Conservation (phyloP, 345 rosid species). For the Populus alba region DNA sequence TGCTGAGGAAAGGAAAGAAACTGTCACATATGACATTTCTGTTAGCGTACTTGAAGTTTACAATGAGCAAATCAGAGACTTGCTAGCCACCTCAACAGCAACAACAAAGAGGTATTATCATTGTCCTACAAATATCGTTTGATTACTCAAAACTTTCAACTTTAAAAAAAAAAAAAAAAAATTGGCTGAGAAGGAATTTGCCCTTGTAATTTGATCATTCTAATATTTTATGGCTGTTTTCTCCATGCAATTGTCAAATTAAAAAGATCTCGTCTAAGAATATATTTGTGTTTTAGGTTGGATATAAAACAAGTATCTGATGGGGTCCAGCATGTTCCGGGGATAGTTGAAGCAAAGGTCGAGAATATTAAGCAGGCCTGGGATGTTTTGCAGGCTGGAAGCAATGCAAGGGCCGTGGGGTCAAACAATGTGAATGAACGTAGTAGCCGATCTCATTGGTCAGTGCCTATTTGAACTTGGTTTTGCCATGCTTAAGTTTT, state of each 20-base stretch:
- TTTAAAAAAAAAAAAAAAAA: too few species aligned
- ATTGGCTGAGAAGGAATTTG: neutral
- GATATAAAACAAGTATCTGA: conserved; percentile 23
- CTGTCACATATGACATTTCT: conserved; percentile 13
- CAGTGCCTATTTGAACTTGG: neutral
- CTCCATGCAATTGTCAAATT: neutral
- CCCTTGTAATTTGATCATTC: too few species aligned
- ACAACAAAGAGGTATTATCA: conserved; percentile 10
- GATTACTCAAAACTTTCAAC: neutral
- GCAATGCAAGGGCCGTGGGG: conserved; percentile 22
- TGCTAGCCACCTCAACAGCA: conserved; percentile 13
- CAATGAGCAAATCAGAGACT: conserved; percentile 22
- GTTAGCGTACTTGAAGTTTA: conserved; percentile 25
- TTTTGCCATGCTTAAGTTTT: neutral
- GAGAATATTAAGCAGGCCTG: conserved; percentile 18
- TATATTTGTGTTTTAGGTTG: conserved; percentile 5
- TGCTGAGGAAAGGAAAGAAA: conserved; percentile 13
- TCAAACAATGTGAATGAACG: conserved; percentile 26
- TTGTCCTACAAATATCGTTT: neutral
- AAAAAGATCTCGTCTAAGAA: neutral
- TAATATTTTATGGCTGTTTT: neutral
- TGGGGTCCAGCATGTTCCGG: conserved; percentile 24
- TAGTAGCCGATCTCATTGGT: conserved; percentile 30
- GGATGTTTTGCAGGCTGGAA: conserved; percentile 20
- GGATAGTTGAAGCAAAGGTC: conserved; percentile 19